Base-by-base conservation (phyloP, 2,329 filamentous ascomycete species). In the Aspergillus calidoustus region DNA sequence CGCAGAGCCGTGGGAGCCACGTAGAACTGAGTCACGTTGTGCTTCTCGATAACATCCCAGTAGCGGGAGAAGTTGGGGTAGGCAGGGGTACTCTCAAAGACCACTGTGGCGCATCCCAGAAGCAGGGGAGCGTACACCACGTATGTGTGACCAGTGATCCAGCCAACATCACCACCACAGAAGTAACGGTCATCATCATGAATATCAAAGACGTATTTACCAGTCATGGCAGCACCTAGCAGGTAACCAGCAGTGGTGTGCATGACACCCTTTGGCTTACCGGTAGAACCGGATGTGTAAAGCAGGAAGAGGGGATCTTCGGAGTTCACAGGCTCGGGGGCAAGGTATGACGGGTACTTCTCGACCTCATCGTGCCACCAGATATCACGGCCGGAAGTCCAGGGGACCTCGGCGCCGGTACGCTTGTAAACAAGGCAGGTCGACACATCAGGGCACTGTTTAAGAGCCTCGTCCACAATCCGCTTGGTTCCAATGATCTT, bases 311-410 rank as follows among this genome's bases (percentile, higher is more conserved):
- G 87, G 60, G 95, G 95, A 74, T 99, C 95, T 79, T 99, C 95
- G 0, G 95, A 91, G 83, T 87, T 92, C 86, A 99, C 90, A 67
- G 88, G 80, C 83, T 96, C 93, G 11, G 94, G 93, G 31, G 94
- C 84, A 74, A 96, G 89, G 84, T 98, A 98, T 71, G 88, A 85
- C 66, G 95, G 95, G 87, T 92, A 98, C 83, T 97, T 98, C 77
- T 96, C 92, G 59, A 94, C 89, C 85, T 98, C 94, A 82, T 98
- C 95, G 79, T 98, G 93, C 95, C 95, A 99, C 95, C 95, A 99
- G 75, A 87, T 85, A 79, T 99, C 95, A 73, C 95, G 89, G 68
- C 92, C 93, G 69, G 87, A 80, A 56, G 92, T 96, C 91, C 91
- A 94, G 66, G 94, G 93, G 22, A 98, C 89, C 57, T 97, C 93